A percentile compares a stretch with the other conserved stretches of the same genome.
These are phyloP conservation scores for Pseudonitzschia delicatissima DNA, from an alignment of 108 stramenopile species.

Conservation along the genomic window DNA sequence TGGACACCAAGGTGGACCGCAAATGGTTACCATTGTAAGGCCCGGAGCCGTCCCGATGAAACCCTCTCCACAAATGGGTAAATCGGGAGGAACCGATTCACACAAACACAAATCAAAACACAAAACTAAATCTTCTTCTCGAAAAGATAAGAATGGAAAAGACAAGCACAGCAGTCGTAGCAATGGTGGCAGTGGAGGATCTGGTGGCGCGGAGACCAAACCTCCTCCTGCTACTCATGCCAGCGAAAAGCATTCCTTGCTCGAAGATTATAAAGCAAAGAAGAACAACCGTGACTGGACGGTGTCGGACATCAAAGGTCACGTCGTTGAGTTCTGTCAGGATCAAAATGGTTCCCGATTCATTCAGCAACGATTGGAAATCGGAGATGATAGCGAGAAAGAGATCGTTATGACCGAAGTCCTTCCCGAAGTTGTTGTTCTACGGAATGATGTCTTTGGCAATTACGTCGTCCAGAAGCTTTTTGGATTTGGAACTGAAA, in stretches of 20 bases:
- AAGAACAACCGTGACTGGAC: conserved; percentile 81
- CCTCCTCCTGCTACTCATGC: not conserved
- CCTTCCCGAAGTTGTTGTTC: conserved; percentile 61
- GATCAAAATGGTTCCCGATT: conserved; percentile 99
- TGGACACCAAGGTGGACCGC: conserved; percentile 14
- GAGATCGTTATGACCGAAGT: conserved; percentile 84
- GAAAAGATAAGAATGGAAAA: conserved; percentile 25
- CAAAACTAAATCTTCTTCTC: not conserved
- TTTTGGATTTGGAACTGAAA: conserved; percentile 85
- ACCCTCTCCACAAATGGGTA: not conserved
- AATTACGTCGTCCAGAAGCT: conserved; percentile 98
- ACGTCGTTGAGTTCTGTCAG: conserved; percentile 90
- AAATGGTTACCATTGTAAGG: not conserved
- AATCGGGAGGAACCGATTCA: not conserved
- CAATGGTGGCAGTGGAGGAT: not conserved
- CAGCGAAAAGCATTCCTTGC: conserved; percentile 29
- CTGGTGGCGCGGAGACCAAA: not conserved
- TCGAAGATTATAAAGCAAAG: conserved; percentile 70
- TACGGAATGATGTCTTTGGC: conserved; percentile 91
- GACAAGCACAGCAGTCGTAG: conserved; percentile 17
- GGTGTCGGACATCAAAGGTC: conserved; percentile 60
- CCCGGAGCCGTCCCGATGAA: not conserved
- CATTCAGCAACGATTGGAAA: conserved; percentile 93
- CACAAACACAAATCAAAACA: conserved; percentile 7
- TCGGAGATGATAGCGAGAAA: conserved; percentile 74